Conservation (phyloP, 2,329 filamentous ascomycete species). For the Sporothrix dimorphospora region DNA sequence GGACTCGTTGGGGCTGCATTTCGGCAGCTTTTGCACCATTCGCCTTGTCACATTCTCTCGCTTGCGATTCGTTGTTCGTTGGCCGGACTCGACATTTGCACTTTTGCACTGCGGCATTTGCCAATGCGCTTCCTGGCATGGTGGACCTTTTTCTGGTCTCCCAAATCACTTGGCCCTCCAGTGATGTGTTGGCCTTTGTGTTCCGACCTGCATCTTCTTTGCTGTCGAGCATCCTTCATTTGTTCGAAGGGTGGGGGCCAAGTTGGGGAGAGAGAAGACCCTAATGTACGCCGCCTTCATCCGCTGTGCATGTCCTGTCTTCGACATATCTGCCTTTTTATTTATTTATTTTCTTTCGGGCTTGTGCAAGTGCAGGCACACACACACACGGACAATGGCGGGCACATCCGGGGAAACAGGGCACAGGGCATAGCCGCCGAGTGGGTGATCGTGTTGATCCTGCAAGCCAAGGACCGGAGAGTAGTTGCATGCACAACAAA, state of each 20-base stretch:
- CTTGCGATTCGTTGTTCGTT: not conserved
- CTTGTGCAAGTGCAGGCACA: not conserved
- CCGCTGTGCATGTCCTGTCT: not conserved
- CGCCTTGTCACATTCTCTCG: constrained; percentile 2
- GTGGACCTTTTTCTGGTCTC: too few relatives aligned
- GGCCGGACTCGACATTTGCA: not conserved
- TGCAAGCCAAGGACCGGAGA: not conserved
- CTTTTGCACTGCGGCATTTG: not conserved
- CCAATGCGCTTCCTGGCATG: not conserved
- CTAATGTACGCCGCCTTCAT: not conserved
- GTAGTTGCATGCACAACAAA: not conserved
- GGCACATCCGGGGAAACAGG: constrained; percentile 14
- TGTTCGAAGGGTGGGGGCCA: not conserved
- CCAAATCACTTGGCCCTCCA: not conserved
- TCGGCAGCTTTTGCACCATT: not conserved
- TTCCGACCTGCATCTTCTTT: constrained; percentile 1
- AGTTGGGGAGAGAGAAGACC: not conserved
- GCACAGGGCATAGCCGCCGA: not conserved
- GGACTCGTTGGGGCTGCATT: not conserved
- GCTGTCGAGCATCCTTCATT: not conserved
- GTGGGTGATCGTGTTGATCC: not conserved
- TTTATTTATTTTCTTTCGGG: not conserved
- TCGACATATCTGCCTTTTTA: not conserved
- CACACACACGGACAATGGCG: not conserved
- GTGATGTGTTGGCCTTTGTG: not conserved